phyloP scores from a whole-genome alignment of 345 rosid species.

The Limnanthes douglasii region DNA sequence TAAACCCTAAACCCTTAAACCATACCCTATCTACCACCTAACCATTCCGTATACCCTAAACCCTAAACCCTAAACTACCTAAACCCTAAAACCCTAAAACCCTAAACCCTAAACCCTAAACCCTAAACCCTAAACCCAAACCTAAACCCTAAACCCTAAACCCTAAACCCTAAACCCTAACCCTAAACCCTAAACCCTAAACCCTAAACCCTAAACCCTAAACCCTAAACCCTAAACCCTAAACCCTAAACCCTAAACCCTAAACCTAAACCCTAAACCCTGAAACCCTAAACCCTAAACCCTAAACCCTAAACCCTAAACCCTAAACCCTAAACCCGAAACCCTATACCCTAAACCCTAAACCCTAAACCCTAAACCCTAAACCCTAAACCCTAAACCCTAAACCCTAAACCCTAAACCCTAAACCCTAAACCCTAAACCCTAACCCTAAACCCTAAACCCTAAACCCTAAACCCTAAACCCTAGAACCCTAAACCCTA shows the following conservation, averaged over 20 bases:
- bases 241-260: background rate
- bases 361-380: background rate
- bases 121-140: constrained; percentile 1
- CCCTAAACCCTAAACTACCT: background rate
- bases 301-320: constrained; percentile 1
- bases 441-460: background rate
- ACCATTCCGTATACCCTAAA: background rate
- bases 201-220: constrained; percentile 1
- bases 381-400: background rate
- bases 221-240: background rate
- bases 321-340: background rate
- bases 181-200: background rate
- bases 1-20: background rate
- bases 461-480: background rate
- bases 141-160: constrained; percentile 1
- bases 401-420: background rate
- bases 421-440: background rate
- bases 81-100: background rate
- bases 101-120: background rate
- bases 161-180: too few species aligned
- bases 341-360: background rate
- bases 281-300: too few species aligned
- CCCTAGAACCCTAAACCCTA: background rate
- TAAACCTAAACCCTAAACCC: background rate
- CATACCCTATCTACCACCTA: too few species aligned